Evolutionary conservation across 2,329 filamentous ascomycete genomes (phyloP), one percentile per base, ranked within the genome.

Genomic region (Colletotrichum gloeosporioides): DNA sequence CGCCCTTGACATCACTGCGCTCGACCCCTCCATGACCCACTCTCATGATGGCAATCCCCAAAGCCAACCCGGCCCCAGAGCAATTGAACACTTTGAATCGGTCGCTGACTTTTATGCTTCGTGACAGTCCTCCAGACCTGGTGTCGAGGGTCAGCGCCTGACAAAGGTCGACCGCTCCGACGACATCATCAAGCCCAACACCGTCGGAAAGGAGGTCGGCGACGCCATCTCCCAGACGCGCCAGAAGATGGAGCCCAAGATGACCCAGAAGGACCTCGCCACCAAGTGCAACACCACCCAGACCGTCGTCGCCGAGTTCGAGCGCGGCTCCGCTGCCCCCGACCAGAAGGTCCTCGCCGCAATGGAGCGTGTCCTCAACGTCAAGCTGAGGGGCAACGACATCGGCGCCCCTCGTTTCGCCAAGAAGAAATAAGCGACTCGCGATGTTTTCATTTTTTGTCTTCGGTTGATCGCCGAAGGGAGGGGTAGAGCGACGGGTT

Each of bases 151-250:
- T 81, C 97, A 99, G 88, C 96, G 95, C 84, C 91, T 99, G 79
- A 99, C 97, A 80, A 98, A 99, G 90, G 96, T 99, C 86, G 97
- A 99, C 90, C 96, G 96, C 80, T 93, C 93, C 84, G 96, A 99
- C 89, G 97, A 98, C 85, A 98, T 98, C 88, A 94, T 99, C 87
- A 98, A 98, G 89, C 96, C 96, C 83, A 98, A 98, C 89, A 98
- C 95, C 63, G 90, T 98, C 75, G 95, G 96, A 84, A 90, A 91
- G 82, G 90, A 91, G 73, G 95, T 99, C 79, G 95, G 95, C 82
- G 92, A 95, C 79, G 95, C 94, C 79, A 98, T 99, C 88, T 91
- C 92, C 82, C 91, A 93, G 82, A 92, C 94, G 72, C 95, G 97
- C 79, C 93, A 92, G 84, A 92, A 94, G 84, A 93, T 95, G 84